These are phyloP conservation scores for Rhodamnia rubescens DNA, from an alignment of 345 rosid genomes.

Conservation along the genomic window DNA sequence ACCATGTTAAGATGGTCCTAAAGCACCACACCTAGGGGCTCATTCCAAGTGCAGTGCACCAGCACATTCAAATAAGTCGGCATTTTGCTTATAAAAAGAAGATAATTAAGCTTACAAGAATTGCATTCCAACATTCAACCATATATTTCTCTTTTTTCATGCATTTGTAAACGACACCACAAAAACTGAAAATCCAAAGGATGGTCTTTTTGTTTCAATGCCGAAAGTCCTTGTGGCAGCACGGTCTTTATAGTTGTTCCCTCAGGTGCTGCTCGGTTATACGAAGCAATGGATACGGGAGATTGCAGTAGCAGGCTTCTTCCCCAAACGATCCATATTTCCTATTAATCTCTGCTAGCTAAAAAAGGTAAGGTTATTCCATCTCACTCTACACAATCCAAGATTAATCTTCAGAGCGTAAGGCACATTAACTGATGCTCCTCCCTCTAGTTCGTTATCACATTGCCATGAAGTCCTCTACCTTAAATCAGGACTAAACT, in stretches of 20 bases:
- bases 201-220: background rate
- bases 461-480: background rate
- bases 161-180: background rate
- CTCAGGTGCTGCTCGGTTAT: background rate
- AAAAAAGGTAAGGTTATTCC: background rate
- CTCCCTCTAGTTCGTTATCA: background rate
- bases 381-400: background rate
- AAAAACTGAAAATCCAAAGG: background rate
- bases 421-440: background rate
- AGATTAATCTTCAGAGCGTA: too few relatives aligned
- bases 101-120: background rate
- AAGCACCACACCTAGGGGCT: background rate
- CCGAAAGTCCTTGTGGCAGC: background rate
- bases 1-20: background rate
- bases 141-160: background rate
- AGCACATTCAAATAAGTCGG: background rate
- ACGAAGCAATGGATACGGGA: background rate
- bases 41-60: background rate
- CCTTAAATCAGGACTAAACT: background rate
- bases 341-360: background rate
- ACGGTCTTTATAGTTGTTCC: background rate
- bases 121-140: background rate
- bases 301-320: background rate
- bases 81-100: background rate
- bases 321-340: background rate